phyloP scores from a whole-genome alignment of 2,329 filamentous ascomycete species.

The Alternaria solani region DNA sequence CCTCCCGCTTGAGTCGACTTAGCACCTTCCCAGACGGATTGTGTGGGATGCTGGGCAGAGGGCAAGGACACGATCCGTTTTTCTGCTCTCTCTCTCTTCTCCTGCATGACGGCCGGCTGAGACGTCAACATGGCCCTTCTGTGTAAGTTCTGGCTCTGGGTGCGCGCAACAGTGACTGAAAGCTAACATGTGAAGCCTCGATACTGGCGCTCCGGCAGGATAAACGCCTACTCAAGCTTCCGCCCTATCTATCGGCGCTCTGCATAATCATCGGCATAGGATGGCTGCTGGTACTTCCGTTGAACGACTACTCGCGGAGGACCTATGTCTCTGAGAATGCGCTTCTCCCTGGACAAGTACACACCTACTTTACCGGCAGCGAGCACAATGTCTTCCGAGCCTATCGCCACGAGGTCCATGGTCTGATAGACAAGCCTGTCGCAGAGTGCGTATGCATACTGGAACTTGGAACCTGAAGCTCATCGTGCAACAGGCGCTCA shows the following conservation, averaged over 20 bases:
- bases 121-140: conserved; percentile 45
- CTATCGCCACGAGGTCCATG: conserved; percentile 83
- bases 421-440: conserved; percentile 57
- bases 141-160: conserved; percentile 31
- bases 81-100: conserved; percentile 4
- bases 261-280: conserved; percentile 84
- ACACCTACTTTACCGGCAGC: conserved; percentile 96
- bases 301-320: conserved; percentile 87
- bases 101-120: conserved; percentile 17
- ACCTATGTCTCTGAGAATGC: conserved; percentile 99
- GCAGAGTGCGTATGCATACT: conserved; percentile 43
- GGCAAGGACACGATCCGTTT: conserved; percentile 20
- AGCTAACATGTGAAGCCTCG: conserved; percentile 54
- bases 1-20: conserved; percentile 21
- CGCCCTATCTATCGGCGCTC: conserved; percentile 85
- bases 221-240: conserved; percentile 80
- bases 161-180: neutral
- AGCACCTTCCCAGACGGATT: conserved; percentile 21
- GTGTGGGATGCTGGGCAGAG: conserved; percentile 23
- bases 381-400: conserved; percentile 95
- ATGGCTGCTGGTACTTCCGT: conserved; percentile 89
- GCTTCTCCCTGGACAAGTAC: conserved; percentile 91
- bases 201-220: conserved; percentile 78
- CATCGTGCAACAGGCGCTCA: conserved; percentile 61
- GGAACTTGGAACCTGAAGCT: conserved; percentile 13